phyloP scores from a whole-genome alignment of 257 asterid genomes.

The Cruciata laevipes region DNA sequence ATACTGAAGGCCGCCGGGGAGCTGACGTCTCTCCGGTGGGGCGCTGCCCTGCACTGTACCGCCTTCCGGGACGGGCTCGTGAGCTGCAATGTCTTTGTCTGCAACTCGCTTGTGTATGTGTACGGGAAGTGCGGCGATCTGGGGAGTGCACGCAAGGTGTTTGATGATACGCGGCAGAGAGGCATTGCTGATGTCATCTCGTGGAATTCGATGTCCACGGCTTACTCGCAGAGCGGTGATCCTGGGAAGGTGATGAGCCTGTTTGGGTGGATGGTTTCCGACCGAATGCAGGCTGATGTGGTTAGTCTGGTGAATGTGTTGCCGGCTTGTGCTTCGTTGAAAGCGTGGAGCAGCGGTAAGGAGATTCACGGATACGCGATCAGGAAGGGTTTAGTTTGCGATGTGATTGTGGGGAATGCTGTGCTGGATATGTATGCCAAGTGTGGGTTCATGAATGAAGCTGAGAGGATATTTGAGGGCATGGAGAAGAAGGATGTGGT shows the following conservation, averaged over 20 bases:
- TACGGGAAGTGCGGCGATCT: conserved; percentile 59
- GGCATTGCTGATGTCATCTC: conserved; percentile 58
- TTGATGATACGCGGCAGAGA: conserved; percentile 49
- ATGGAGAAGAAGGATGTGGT: conserved; percentile 84
- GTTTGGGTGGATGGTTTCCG: conserved; percentile 45
- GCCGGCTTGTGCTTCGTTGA: conserved; percentile 61
- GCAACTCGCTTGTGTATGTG: conserved; percentile 59
- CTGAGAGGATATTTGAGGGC: conserved; percentile 50
- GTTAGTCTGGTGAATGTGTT: conserved; percentile 74
- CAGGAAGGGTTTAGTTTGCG: conserved; percentile 48
- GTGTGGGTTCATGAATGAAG: conserved; percentile 60
- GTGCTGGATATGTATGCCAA: conserved; percentile 82
- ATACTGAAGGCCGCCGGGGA: conserved; percentile 64
- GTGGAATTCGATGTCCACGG: conserved; percentile 74
- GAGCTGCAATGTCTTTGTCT: conserved; percentile 68
- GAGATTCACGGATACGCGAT: conserved; percentile 63
- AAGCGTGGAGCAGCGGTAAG: conserved; percentile 42
- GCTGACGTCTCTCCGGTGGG: conserved; percentile 27
- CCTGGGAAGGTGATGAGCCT: conserved; percentile 33
- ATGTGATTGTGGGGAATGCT: conserved; percentile 72
- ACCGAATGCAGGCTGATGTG: conserved; percentile 46
- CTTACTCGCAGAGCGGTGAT: conserved; percentile 44
- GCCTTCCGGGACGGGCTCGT: conserved; percentile 38
- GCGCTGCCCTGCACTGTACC: conserved; percentile 51
- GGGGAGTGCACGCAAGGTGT: conserved; percentile 42